phyloP scores from a whole-genome alignment of 345 rosid genomes.

The Cardamine occulta region DNA sequence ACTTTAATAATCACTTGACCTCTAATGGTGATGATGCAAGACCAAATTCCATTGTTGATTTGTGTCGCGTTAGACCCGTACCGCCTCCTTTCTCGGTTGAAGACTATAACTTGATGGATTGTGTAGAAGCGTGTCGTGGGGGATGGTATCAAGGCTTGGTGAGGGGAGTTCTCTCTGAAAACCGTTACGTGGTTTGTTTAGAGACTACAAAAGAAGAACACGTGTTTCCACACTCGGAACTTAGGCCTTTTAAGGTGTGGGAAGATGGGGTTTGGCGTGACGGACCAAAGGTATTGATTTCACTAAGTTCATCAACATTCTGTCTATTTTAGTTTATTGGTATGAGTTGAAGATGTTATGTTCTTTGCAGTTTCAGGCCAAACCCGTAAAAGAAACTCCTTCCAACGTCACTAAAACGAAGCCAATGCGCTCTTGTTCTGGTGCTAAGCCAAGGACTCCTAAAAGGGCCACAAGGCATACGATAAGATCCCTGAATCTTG shows the following conservation, averaged over 20 bases:
- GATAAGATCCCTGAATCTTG: constrained; percentile 22
- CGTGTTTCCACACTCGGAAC: constrained; percentile 43
- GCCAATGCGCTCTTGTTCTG: constrained; percentile 31
- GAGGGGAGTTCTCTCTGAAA: constrained; percentile 52
- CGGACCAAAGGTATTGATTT: constrained; percentile 51
- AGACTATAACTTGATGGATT: constrained; percentile 51
- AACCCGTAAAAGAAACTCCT: neutral
- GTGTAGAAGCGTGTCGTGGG: constrained; percentile 50
- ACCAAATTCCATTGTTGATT: constrained; percentile 37
- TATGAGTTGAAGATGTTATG: constrained; percentile 18
- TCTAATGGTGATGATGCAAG: constrained; percentile 42
- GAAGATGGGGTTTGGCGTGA: constrained; percentile 56
- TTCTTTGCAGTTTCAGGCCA: constrained; percentile 8
- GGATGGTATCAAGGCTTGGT: constrained; percentile 65
- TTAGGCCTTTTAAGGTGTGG: constrained; percentile 69
- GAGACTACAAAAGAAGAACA: constrained; percentile 48
- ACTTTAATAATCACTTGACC: constrained; percentile 29
- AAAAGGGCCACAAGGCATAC: constrained; percentile 31
- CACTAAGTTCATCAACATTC: neutral
- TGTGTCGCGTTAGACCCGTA: constrained; percentile 49
- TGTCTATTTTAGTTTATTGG: neutral
- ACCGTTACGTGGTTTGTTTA: constrained; percentile 49
- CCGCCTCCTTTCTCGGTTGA: constrained; percentile 54
- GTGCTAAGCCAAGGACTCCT: constrained; percentile 26
- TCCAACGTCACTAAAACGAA: constrained; percentile 6